Conservation (phyloP, 2,329 filamentous ascomycete species). For the Teratosphaeria zuluensis region DNA sequence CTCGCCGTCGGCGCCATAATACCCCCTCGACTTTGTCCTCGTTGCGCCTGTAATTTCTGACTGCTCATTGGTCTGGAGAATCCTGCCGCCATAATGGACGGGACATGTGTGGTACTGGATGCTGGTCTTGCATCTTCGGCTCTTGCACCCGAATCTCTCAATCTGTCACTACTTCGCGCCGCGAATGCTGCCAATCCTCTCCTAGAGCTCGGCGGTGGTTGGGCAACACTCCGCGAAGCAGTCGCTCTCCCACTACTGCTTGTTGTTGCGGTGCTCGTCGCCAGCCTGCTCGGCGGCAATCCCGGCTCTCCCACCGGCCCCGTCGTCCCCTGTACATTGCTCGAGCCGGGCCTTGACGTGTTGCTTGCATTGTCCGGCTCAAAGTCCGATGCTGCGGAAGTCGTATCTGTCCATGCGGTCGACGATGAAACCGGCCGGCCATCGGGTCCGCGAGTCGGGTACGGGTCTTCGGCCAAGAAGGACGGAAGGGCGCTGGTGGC, state of each 20-base stretch:
- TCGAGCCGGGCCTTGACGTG: not conserved
- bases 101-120: conserved; percentile 60
- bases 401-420: conserved; percentile 10
- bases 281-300: conserved; percentile 38
- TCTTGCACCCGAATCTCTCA: not conserved
- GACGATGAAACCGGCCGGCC: conserved; percentile 11
- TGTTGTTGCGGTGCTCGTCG: not conserved
- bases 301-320: conserved; percentile 39
- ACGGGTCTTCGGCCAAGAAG: conserved; percentile 21
- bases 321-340: conserved; percentile 24
- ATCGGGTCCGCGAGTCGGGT: conserved; percentile 7
- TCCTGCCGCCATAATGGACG: conserved; percentile 67
- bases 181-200: conserved; percentile 11
- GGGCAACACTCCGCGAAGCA: conserved; percentile 8
- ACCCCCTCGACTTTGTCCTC: conserved; percentile 47
- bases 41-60: conserved; percentile 82
- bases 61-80: conserved; percentile 98
- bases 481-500: conserved; percentile 12
- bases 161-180: conserved; percentile 3
- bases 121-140: not conserved
- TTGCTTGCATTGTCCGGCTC: not conserved
- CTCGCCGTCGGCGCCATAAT: conserved; percentile 10
- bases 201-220: conserved; percentile 11
- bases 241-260: conserved; percentile 25
- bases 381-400: conserved; percentile 3